Base-by-base conservation (phyloP, 257 asterid species). In the Solanum pennellii region DNA sequence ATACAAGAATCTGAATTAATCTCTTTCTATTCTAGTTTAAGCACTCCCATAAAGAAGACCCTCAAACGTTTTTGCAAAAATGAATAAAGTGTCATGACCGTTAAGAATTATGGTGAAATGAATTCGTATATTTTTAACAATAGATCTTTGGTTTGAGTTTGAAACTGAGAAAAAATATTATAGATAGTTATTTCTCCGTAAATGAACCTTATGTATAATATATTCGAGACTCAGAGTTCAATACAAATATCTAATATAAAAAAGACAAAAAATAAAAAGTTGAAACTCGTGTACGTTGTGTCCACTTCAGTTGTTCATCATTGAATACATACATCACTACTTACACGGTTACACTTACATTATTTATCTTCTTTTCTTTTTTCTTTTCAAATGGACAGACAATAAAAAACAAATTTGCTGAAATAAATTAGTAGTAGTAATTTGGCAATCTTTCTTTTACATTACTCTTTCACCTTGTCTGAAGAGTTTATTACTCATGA, bases 301-400 rank as follows among this genome's bases (percentile, higher is more conserved):
- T 79, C 84, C 84, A 79, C 84, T 79, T 79, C 84, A 45, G 41
- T 79, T 45, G 16, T 79, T 79, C 84, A 79, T 79, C 66, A 79
- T 79, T 79, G 42, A 27, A 12, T 45, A 45, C 16, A 14, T 79
- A 25, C 73, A 79, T 45, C 66, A 27, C 66, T 47, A 15, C 25
- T 27, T 27, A 45, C 41, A 77, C 65, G 23, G 60, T 15, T 49
- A 15, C 60, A 49, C 60, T 1, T 6, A 16, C 3, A 52, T 52
- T 15, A 1, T 49, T 49, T 52, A 16, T 4, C 23, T 15, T 45
- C 3, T 5, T 45, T 1, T 52, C 15, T 74, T 66, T 49, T 37
- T 5, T 37, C 7, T 37, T 37, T 3, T 5, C 66, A 27, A 45
- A 27, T 25, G 84, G 84, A 45, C 15, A 45, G 66, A 79, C 66